phyloP scores from a whole-genome alignment of 495 filamentous ascomycete species.

The Parathielavia appendiculata region DNA sequence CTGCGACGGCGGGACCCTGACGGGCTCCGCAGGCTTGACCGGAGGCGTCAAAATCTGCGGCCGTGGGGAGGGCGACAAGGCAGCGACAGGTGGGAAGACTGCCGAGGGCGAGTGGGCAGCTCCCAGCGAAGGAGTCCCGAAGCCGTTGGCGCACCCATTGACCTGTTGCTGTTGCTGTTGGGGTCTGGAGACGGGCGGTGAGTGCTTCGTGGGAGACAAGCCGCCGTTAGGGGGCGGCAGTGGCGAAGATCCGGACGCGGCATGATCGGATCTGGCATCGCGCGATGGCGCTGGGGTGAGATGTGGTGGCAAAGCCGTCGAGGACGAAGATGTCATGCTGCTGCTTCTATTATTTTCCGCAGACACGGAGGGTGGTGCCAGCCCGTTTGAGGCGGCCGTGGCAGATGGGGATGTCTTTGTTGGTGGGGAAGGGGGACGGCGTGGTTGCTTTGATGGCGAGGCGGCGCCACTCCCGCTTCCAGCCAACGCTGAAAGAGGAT shows the following conservation, averaged over 20 bases:
- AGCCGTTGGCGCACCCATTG: slow-evolving; percentile 20
- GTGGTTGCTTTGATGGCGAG: slow-evolving; percentile 31
- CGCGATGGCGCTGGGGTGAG: slow-evolving; percentile 22
- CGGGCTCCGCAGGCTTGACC: slow-evolving; percentile 43
- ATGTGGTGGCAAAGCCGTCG: slow-evolving; percentile 25
- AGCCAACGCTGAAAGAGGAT: slow-evolving; percentile 17
- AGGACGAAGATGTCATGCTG: slow-evolving; percentile 20
- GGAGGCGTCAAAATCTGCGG: slow-evolving; percentile 47
- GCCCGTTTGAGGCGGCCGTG: slow-evolving; percentile 15
- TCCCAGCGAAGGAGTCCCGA: slow-evolving; percentile 20
- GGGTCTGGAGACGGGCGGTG: slow-evolving; percentile 36
- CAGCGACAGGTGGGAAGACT: slow-evolving; percentile 48
- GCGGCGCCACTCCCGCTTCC: slow-evolving; percentile 29
- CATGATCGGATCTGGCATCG: slow-evolving; percentile 19
- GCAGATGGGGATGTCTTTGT: slow-evolving; percentile 28
- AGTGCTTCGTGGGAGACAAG: slow-evolving; percentile 73
- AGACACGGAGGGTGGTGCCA: slow-evolving; percentile 11
- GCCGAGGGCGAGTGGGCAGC: slow-evolving; percentile 28
- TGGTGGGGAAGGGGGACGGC: slow-evolving; percentile 28
- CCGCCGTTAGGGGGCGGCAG: slow-evolving; percentile 57
- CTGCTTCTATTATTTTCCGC: slow-evolving; percentile 16
- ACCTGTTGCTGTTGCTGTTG: slow-evolving; percentile 18
- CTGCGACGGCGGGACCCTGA: slow-evolving; percentile 12
- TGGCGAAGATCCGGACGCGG: slow-evolving; percentile 28
- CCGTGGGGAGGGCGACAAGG: slow-evolving; percentile 50